These are phyloP conservation scores for Xylariaceae sp. DNA, from an alignment of 2,329 filamentous ascomycete species.

Conservation along the genomic window DNA sequence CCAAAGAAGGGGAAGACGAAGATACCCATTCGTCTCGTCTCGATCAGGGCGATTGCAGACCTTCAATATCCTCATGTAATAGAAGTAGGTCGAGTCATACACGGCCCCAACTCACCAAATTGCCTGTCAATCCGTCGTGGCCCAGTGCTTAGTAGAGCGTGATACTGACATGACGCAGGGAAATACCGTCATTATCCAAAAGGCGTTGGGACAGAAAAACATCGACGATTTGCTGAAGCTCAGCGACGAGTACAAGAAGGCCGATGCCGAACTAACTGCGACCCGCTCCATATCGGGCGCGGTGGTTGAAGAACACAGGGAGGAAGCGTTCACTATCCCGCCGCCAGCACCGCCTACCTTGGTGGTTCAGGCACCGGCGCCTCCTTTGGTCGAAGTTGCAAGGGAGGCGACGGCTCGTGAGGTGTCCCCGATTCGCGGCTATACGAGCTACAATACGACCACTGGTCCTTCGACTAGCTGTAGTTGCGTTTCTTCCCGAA, in stretches of 20 bases:
- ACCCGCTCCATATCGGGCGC: constrained; percentile 46
- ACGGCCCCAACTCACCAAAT: background rate
- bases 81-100: constrained; percentile 57
- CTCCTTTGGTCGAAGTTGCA: constrained; percentile 36
- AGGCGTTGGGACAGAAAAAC: constrained; percentile 82
- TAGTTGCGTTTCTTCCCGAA: constrained; percentile 34
- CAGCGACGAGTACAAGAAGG: constrained; percentile 70
- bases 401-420: constrained; percentile 48
- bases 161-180: constrained; percentile 52
- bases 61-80: constrained; percentile 82
- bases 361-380: constrained; percentile 29
- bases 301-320: constrained; percentile 46
- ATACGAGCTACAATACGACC: constrained; percentile 34
- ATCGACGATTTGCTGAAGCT: constrained; percentile 85
- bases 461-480: constrained; percentile 17
- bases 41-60: constrained; percentile 75
- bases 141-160: background rate
- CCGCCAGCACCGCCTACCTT: constrained; percentile 31
- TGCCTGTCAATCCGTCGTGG: too few relatives aligned
- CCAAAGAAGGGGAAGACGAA: constrained; percentile 85
- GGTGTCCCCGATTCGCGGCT: constrained; percentile 42
- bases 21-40: constrained; percentile 76
- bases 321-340: constrained; percentile 40
- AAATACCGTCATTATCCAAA: constrained; percentile 73
- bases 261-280: constrained; percentile 43